Base-by-base conservation (phyloP, 2,329 filamentous ascomycete genomes). In the Fusarium euwallaceae region DNA sequence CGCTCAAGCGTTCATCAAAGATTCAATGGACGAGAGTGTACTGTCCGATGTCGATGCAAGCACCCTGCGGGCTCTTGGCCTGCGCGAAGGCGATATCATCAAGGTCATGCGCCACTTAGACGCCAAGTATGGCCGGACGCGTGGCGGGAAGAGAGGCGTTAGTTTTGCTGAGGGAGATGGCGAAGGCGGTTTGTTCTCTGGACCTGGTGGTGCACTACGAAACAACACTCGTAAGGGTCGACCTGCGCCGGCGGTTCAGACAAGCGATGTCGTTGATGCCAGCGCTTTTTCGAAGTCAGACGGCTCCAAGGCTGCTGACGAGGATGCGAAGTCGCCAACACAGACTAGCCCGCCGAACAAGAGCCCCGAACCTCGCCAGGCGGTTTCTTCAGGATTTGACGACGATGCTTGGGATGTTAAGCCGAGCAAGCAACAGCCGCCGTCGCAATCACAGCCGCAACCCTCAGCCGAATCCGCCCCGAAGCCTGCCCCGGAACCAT, bases 361-460 rank as follows among this genome's bases (percentile, higher is more conserved):
- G 79, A 69, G 71, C 14, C 76, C 80, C 41, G 81, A 80, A 61
- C 66, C 75, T 61, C 75, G 73, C 32, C 73, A 70, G 64, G 45
- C 70, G 41, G 29, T 70, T 16, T 75, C 76, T 32, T 86, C 87
- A 69, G 94, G 94, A 4, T 98, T 98, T 79, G 97, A 99, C 61
- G 97, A 98, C 80, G 95, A 98, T 85, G 97, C 97, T 10, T 99
- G 97, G 97, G 94, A 97, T 79, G 93, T 98, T 60, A 98, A 98
- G 85, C 94, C 95, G 20, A 90, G 93, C 16, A 93, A 91, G 80
- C 89, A 92, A 73, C 83, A 78, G 61, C 69, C 74, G 34, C 67
- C 75, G 29, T 60, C 67, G 55, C 62, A 70, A 39, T 67, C 45
- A 74, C 82, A 68, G 71, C 64, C 66, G 43, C 67, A 66, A 20